Conservation (phyloP, 306 rosid species). For the Mucuna pruriens region DNA sequence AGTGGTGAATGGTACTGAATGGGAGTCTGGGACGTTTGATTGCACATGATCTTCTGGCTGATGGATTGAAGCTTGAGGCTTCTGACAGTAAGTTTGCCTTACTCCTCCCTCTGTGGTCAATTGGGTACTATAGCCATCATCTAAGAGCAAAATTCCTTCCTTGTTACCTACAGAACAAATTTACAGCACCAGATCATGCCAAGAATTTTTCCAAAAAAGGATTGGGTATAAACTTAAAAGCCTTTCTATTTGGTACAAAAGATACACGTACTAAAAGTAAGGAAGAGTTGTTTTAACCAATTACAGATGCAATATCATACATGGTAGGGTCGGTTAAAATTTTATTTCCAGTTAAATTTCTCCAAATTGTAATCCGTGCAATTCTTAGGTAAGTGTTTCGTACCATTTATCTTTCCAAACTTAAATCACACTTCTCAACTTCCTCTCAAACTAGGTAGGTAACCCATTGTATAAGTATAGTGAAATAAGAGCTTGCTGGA, state of each 20-base stretch:
- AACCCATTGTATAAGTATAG: not conserved
- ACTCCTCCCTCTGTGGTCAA: constrained; percentile 52
- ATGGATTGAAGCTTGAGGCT: constrained; percentile 45
- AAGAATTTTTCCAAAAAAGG: not conserved
- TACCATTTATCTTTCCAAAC: too few species aligned
- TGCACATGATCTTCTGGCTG: constrained; percentile 46
- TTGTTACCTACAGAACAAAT: constrained; percentile 50
- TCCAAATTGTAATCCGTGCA: too few species aligned
- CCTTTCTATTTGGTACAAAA: too few species aligned
- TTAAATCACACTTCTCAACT: not conserved
- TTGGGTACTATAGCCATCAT: constrained; percentile 43
- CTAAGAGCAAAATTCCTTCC: constrained; percentile 44
- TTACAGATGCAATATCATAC: too few species aligned
- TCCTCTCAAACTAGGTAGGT: constrained; percentile 27
- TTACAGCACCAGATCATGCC: constrained; percentile 1
- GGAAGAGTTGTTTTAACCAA: too few species aligned
- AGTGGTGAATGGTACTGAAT: constrained; percentile 51
- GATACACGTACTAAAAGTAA: too few species aligned
- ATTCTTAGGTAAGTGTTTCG: too few species aligned
- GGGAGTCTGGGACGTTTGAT: constrained; percentile 39
- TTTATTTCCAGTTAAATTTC: too few species aligned
- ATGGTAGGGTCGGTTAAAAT: too few species aligned
- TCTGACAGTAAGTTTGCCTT: constrained; percentile 40
- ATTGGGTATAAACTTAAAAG: too few species aligned
- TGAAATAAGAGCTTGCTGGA: not conserved